Conservation (phyloP, 1,139 yeast species). For the Taphrina communis region DNA sequence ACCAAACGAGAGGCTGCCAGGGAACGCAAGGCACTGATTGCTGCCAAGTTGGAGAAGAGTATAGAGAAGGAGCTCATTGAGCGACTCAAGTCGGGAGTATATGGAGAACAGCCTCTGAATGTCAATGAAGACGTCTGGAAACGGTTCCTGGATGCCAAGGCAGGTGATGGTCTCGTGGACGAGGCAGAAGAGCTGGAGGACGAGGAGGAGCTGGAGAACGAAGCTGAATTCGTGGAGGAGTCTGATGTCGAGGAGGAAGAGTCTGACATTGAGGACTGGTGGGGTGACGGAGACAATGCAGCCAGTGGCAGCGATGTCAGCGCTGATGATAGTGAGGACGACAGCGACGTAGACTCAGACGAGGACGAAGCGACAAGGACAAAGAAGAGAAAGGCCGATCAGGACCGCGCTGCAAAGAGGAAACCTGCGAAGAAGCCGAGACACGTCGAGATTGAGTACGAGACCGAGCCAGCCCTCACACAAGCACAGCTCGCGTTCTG, state of each 20-base stretch:
- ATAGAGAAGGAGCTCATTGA: constrained; percentile 94
- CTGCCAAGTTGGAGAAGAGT: constrained; percentile 94
- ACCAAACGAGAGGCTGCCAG: constrained; percentile 91
- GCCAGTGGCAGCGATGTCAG: constrained; percentile 17
- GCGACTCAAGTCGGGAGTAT: constrained; percentile 94
- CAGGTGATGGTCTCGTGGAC: constrained; percentile 66
- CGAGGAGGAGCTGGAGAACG: constrained; percentile 52
- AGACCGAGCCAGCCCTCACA: constrained; percentile 30
- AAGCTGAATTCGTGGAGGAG: constrained; percentile 40
- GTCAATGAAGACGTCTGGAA: constrained; percentile 97
- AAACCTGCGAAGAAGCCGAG: constrained; percentile 27
- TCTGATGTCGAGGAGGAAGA: constrained; percentile 40
- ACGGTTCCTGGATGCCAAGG: constrained; percentile 77
- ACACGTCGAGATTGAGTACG: constrained; percentile 43
- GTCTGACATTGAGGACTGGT: constrained; percentile 41
- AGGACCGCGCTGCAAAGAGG: constrained; percentile 13
- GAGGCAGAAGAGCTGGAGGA: constrained; percentile 69
- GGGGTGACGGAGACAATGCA: constrained; percentile 24
- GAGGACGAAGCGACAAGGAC: constrained; percentile 36
- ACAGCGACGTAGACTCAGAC: constrained; percentile 31
- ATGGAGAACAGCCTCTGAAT: constrained; percentile 95
- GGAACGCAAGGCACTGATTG: constrained; percentile 94
- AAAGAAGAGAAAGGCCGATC: constrained; percentile 29
- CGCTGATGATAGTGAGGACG: constrained; percentile 25
- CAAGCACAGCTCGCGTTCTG: constrained; percentile 27